Base-by-base conservation (phyloP, 805 yeast species). In the Candida pini region DNA sequence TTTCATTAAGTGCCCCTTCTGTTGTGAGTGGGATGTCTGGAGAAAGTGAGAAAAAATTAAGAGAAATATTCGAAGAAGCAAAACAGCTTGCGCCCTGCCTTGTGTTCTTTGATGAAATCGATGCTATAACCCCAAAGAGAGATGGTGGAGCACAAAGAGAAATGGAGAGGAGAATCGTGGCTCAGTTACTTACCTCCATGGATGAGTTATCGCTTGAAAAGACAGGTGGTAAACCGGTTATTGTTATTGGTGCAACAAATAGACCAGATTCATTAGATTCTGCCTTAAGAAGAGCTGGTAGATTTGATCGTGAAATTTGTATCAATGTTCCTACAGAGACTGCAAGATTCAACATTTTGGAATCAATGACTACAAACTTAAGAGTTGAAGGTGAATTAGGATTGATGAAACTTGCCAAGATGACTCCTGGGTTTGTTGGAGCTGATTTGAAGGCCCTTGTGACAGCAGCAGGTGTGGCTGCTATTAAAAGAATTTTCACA, bases 21-120 rank as follows among this genome's bases (percentile, higher is more conserved):
- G 86, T 92, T 7, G 97, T 92, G 0, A 85, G 96, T 41, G 98
- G 98, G 5, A 92, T 92, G 97, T 86, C 96, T n/a, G 98, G 98
- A 28, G 98, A 92, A 58, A 78, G 90, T 43, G 98, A 92, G 58
- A 92, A 92, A 66, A 89, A 90, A 53, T 68, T 92, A 16, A 70
- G 98, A 42, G 97, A 92, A 39, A 66, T 90, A 25, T 90, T 90
- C 53, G 96, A 88, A 25, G 97, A 92, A 54, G 98, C 98, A 3
- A 81, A 80, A 50, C 49, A 71, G 4, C 54, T 87, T 36, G 98
- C 98, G 1, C 98, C 98, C 7, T 89, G 97, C 59, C 63, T 92
- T 19, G 73, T 92, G 33, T 92, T 92, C 52, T 80, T 92, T 52
- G 98, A 92, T 63, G 98, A 92, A 58, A 92, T 92, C 47, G 98